These are phyloP conservation scores for Ascomycota sp. DNA, from an alignment of 2,329 filamentous ascomycete species.

Conservation along the genomic window DNA sequence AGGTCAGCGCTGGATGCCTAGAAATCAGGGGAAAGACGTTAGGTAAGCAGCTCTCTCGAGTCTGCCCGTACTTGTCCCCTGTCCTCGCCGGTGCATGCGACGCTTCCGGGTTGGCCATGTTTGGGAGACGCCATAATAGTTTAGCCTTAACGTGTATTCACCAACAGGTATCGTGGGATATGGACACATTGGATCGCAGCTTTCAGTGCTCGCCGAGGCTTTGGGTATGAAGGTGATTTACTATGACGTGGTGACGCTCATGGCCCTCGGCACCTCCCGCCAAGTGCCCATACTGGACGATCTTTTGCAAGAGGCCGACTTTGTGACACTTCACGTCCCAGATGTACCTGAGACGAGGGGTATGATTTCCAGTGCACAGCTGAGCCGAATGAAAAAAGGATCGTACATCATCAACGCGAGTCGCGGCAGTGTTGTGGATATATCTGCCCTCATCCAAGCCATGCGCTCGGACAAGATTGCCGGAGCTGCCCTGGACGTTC, in stretches of 20 bases:
- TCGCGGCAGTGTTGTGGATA: slow-evolving; percentile 83
- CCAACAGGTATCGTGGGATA: slow-evolving; percentile 73
- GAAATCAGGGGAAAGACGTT: slow-evolving; percentile 95
- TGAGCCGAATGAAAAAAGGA: slow-evolving; percentile 79
- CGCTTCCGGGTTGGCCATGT: too few species aligned
- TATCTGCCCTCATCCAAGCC: slow-evolving; percentile 73
- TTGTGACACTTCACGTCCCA: slow-evolving; percentile 86
- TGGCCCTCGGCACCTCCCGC: slow-evolving; percentile 74
- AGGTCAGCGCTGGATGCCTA: slow-evolving; percentile 93
- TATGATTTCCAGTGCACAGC: slow-evolving; percentile 64
- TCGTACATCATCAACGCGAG: slow-evolving; percentile 93
- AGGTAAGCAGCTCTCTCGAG: slow-evolving; percentile 35
- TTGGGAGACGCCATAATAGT: too few species aligned
- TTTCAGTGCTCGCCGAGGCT: slow-evolving; percentile 85
- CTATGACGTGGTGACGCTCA: slow-evolving; percentile 85
- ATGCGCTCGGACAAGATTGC: slow-evolving; percentile 74
- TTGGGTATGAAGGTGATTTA: slow-evolving; percentile 98
- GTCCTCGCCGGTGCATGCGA: too few species aligned
- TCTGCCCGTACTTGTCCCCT: too few species aligned
- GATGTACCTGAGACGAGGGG: slow-evolving; percentile 83
- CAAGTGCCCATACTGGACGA: slow-evolving; percentile 63
- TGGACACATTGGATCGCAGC: slow-evolving; percentile 87
- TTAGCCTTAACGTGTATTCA: not conserved
- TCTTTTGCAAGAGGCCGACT: slow-evolving; percentile 65
- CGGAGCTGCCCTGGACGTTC: slow-evolving; percentile 91